Conservation (phyloP, 2,329 filamentous ascomycete genomes). For the Ceratocystis smalleyi region DNA sequence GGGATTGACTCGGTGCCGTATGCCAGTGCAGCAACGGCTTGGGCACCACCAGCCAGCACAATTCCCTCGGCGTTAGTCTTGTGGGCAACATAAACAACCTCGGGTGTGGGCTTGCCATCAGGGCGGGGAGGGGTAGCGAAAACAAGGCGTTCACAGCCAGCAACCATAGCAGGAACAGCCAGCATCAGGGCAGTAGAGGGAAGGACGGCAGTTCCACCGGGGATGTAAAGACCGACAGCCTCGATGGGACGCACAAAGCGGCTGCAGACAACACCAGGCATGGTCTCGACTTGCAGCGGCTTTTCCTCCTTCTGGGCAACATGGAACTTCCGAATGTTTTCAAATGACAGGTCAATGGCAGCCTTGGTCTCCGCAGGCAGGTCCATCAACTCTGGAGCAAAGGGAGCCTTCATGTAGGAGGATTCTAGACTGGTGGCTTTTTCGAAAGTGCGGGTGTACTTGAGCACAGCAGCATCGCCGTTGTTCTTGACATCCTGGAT, state of each 20-base stretch:
- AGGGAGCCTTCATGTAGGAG: slow-evolving; percentile 79
- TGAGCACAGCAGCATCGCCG: slow-evolving; percentile 75
- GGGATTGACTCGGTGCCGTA: slow-evolving; percentile 88
- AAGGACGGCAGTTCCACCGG: slow-evolving; percentile 90
- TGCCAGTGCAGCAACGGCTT: slow-evolving; percentile 90
- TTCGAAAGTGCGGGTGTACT: slow-evolving; percentile 96
- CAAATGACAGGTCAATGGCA: slow-evolving; percentile 86
- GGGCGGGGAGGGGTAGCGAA: slow-evolving; percentile 78
- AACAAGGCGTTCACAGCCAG: slow-evolving; percentile 88
- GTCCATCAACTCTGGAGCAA: slow-evolving; percentile 72
- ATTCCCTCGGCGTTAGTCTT: slow-evolving; percentile 94
- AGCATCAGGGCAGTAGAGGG: slow-evolving; percentile 96
- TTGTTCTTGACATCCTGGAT: slow-evolving; percentile 70
- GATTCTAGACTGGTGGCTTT: slow-evolving; percentile 83
- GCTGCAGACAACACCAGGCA: slow-evolving; percentile 91
- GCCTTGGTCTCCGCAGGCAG: slow-evolving; percentile 67
- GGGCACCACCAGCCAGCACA: slow-evolving; percentile 84
- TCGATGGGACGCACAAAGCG: slow-evolving; percentile 88
- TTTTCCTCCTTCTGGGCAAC: slow-evolving; percentile 75
- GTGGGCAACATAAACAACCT: slow-evolving; percentile 94
- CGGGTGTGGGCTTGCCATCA: slow-evolving; percentile 82
- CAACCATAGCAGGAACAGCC: slow-evolving; percentile 92
- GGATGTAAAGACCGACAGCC: slow-evolving; percentile 88
- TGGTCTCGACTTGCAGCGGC: slow-evolving; percentile 77
- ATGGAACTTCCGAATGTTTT: slow-evolving; percentile 92